Evolutionary conservation across 305 asterid genomes (phyloP).

Genomic region (Lippia alba): DNA sequence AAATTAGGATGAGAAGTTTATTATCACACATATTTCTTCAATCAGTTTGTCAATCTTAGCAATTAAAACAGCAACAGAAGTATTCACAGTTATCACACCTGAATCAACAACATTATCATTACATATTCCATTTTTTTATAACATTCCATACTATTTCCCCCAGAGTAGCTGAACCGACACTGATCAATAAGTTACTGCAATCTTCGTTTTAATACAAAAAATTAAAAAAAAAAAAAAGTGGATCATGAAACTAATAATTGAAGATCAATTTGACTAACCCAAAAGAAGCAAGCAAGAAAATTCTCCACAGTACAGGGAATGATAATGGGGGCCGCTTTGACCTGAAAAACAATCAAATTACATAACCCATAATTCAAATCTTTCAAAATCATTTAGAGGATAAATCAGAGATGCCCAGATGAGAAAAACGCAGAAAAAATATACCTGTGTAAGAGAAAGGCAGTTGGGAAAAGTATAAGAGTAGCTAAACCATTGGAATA

Average conservation of each 20-base stretch:
- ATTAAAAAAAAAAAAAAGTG: neutral
- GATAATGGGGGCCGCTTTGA: constrained; percentile 35
- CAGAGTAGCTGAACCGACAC: neutral
- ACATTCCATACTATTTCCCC: neutral
- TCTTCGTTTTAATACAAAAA: neutral
- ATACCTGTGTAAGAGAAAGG: constrained; percentile 37
- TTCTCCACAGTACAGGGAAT: constrained; percentile 35
- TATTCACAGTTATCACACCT: neutral
- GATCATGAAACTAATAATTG: neutral
- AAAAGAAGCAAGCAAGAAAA: constrained; percentile 39
- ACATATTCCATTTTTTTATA: no score
- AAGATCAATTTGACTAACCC: constrained; percentile 28
- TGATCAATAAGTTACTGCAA: neutral
- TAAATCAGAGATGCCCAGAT: neutral
- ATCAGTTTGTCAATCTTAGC: neutral
- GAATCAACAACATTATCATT: neutral
- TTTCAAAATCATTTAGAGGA: neutral
- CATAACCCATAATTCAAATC: neutral
- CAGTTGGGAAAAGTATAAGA: constrained; percentile 39
- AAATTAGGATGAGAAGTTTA: no score
- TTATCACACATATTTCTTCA: neutral
- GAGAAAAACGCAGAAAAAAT: neutral
- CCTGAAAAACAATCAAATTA: constrained; percentile 25
- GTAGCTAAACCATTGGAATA: constrained; percentile 46
- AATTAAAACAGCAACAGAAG: constrained; percentile 6